Evolutionary conservation across 2,329 filamentous ascomycete genomes (phyloP), one percentile per base, ranked within the genome.

Genomic region (Metarhizium brunneum): DNA sequence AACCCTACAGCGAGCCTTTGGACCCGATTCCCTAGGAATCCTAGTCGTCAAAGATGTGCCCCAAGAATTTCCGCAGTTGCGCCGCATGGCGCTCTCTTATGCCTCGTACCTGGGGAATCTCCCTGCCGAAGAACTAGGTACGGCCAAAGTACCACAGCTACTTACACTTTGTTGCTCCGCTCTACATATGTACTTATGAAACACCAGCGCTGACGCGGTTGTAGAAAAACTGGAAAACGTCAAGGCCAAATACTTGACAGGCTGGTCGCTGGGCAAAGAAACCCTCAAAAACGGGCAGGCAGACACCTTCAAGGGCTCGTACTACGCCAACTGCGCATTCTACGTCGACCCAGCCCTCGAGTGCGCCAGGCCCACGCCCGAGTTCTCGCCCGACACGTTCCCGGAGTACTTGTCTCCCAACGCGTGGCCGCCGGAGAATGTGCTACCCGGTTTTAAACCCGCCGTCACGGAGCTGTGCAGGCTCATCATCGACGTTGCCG

Each of bases 21-120:
- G 94, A 0, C 90, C 92, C 1, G 84, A 88, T 30, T 96, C 91
- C 2, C 77, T 97, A 13, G 94, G 94, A 0, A 96, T 99, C 53
- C 86, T 99, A 55, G 76, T 97, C n/a, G 92, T 99, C 50, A 90
- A 88, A 67, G 89, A 91, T 67, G 82, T 97, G 0, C 89, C 91
- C 0, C 59, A 78, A 6, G 76, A 83, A 53, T 99, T 95, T 64
- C 71, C 80, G 14, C 72, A 79, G n/a, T 74, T 96, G 47, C 83
- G 94, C 58, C 81, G 81, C 57, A 81, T 81, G 57, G 80, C 95
- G 2, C 79, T 99, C 6, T 94, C 90, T 0, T 94, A 94, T 68
- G 85, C 91, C 4, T 95, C 90, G 0, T 94, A 95, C 67, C 83
- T 97, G 43, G 94, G 89, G 38, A 91, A 91, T 60, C 78, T 97